Conservation (phyloP, 768 basidiomycete species). For the Hemileccinum impolitum region DNA sequence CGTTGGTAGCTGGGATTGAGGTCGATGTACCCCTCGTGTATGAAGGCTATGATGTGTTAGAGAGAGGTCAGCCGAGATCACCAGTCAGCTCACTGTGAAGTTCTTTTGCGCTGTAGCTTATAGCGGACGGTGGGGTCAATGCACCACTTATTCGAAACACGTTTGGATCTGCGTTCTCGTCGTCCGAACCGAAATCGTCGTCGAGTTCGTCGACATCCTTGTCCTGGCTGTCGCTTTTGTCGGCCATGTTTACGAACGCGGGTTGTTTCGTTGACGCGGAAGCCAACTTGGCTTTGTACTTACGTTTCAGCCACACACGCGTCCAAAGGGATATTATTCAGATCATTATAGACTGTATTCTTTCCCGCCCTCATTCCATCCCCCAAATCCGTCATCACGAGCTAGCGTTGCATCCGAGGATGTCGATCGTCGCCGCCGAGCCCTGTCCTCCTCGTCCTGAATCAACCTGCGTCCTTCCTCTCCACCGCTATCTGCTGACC, state of each 20-base stretch:
- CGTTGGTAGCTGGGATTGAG: conserved; percentile 70
- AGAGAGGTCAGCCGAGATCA: background rate
- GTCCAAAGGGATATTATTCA: background rate
- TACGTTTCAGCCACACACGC: conserved; percentile 23
- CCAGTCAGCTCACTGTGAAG: conserved; percentile 41
- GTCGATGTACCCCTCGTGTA: conserved; percentile 69
- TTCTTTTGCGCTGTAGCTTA: conserved; percentile 41
- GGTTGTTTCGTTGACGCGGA: background rate
- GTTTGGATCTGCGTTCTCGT: conserved; percentile 35
- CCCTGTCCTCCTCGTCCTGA: conserved; percentile 32
- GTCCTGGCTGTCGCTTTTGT: conserved; percentile 24
- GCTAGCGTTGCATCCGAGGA: conserved; percentile 38
- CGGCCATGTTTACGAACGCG: conserved; percentile 13
- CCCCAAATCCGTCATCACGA: conserved; percentile 34
- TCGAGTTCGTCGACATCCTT: conserved; percentile 49
- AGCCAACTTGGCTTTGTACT: background rate
- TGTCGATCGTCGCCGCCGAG: conserved; percentile 31
- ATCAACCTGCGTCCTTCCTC: conserved; percentile 46
- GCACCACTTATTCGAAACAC: conserved; percentile 44
- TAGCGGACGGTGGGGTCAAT: conserved; percentile 38
- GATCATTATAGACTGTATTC: conserved; percentile 2
- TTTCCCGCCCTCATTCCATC: conserved; percentile 25
- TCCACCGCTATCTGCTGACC: conserved; percentile 11
- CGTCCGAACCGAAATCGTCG: conserved; percentile 39
- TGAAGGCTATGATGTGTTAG: conserved; percentile 41